Evolutionary conservation across 1,139 yeast species (phyloP).

Genomic region (Waltiozyma sp.): DNA sequence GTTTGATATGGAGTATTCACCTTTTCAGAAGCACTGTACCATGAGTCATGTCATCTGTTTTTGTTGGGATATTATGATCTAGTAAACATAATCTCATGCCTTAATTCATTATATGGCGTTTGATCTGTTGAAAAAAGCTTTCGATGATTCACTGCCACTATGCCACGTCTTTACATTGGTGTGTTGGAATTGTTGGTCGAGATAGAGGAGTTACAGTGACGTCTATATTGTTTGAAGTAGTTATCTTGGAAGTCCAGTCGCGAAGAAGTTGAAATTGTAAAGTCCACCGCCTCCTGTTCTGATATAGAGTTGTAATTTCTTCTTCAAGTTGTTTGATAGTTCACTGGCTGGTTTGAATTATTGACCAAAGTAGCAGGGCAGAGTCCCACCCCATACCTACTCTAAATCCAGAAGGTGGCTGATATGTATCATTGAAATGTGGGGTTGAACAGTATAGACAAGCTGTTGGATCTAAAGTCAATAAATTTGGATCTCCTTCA

Average conservation of each 20-base stretch:
- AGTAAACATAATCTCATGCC: slow-evolving; percentile 65
- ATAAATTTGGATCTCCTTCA: slow-evolving; percentile 40
- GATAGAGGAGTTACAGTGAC: not conserved
- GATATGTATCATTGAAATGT: slow-evolving; percentile 75
- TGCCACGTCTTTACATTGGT: slow-evolving; percentile 24
- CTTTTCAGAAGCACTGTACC: no score
- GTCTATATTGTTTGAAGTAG: slow-evolving; percentile 7
- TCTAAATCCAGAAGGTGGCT: slow-evolving; percentile 43
- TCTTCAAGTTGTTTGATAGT: not conserved
- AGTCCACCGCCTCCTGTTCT: slow-evolving; percentile 14
- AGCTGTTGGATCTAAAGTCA: slow-evolving; percentile 77
- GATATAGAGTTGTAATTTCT: slow-evolving; percentile 7
- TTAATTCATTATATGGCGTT: slow-evolving; percentile 70
- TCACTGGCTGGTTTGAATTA: slow-evolving; percentile 3
- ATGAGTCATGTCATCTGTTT: not conserved
- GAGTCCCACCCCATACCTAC: slow-evolving; percentile 44
- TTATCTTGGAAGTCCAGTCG: slow-evolving; percentile 16
- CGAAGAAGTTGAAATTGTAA: slow-evolving; percentile 8
- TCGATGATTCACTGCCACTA: slow-evolving; percentile 50
- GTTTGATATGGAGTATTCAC: no score
- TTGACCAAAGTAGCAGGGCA: slow-evolving; percentile 28
- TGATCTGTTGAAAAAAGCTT: slow-evolving; percentile 67
- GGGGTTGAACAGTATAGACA: slow-evolving; percentile 93
- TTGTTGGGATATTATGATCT: slow-evolving; percentile 51
- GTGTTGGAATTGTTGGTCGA: slow-evolving; percentile 3